Base-by-base conservation (phyloP, 768 basidiomycete species). In the Pluteus cervinus region DNA sequence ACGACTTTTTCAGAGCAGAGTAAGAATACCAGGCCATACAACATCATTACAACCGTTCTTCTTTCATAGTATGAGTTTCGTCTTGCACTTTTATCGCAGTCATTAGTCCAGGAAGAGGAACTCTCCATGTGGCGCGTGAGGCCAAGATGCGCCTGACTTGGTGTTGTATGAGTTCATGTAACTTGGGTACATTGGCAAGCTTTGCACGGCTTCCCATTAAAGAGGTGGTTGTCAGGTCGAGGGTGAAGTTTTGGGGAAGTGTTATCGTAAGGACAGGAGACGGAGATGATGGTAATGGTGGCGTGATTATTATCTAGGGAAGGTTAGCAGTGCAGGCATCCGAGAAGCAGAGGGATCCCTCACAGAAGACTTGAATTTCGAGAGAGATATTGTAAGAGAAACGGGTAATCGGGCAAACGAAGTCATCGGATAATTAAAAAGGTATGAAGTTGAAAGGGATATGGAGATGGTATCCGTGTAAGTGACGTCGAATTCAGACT, bases 201-300 rank as follows among this genome's bases (percentile, higher is more conserved):
- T 97, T 96, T n/a, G 96, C 93, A 30, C 94, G 80, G 47, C 88
- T 92, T 14, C 96, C 96, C 68, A 98, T 81, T 4, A 97, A 73
- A 18, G 92, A 97, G 5, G 81, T 89, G 8, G 89, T 92, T 34
- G 82, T 78, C 29, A 99, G 69, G 49, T 86, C 79, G 14, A 99
- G 78, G 11, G 78, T 78, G 52, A 99, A 96, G 51, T 88, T 81
- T 2, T 90, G 85, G 17, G 86, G 77, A 15, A 99, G 74, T 21
- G 77, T 78, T 24, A 94, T 54, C 1, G 79, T 77, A 40, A 94
- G 46, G 44, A 71, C 67, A 36, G 88, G 76, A 48, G 80, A 52
- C 40, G 69, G 33, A 33, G 74, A 65, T 51, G 69, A 46, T 28
- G 73, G 56, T 32, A 65, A 56, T 16, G 88, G 86, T 2, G 84